These are phyloP conservation scores for Calamus simplicifolius DNA, from an alignment of 176 grass and related monocot species.

Conservation along the genomic window DNA sequence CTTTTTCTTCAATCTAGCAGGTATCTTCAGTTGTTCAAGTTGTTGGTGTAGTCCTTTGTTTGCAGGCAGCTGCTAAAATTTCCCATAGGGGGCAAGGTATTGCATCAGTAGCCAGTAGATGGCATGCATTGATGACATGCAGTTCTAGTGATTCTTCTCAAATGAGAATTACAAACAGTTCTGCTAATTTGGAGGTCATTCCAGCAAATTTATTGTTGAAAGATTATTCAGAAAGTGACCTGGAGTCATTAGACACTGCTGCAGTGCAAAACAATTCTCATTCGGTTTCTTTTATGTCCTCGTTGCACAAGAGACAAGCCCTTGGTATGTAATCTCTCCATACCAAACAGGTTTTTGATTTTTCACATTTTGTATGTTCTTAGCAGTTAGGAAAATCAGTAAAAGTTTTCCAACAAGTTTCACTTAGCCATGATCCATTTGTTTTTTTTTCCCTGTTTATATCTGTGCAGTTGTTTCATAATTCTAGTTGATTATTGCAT, in stretches of 20 bases:
- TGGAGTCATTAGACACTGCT: slow-evolving; percentile 70
- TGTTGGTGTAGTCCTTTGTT: slow-evolving; percentile 60
- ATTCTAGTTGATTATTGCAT: too few species aligned
- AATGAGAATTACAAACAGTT: slow-evolving; percentile 29
- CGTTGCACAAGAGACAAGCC: slow-evolving; percentile 85
- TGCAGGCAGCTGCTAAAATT: slow-evolving; percentile 83
- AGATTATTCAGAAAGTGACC: slow-evolving; percentile 58
- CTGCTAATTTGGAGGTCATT: slow-evolving; percentile 47
- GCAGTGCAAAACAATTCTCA: slow-evolving; percentile 36
- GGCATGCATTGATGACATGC: slow-evolving; percentile 83
- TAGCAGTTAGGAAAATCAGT: too few species aligned
- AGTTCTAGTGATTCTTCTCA: slow-evolving; percentile 35
- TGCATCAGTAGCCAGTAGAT: slow-evolving; percentile 66
- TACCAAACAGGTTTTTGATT: too few species aligned
- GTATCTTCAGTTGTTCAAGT: slow-evolving; percentile 91
- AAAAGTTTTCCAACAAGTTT: too few species aligned
- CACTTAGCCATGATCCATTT: too few species aligned
- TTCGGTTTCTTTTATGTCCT: slow-evolving; percentile 59
- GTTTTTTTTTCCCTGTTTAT: too few species aligned
- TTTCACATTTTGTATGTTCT: too few species aligned
- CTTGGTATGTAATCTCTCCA: slow-evolving; percentile 54
- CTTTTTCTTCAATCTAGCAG: slow-evolving; percentile 26
- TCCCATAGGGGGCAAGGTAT: slow-evolving; percentile 90
- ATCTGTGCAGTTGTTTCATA: too few species aligned
- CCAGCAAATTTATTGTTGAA: slow-evolving; percentile 39